Base-by-base conservation (phyloP, 495 filamentous ascomycete species). In the Trichoderma asperelloides region DNA sequence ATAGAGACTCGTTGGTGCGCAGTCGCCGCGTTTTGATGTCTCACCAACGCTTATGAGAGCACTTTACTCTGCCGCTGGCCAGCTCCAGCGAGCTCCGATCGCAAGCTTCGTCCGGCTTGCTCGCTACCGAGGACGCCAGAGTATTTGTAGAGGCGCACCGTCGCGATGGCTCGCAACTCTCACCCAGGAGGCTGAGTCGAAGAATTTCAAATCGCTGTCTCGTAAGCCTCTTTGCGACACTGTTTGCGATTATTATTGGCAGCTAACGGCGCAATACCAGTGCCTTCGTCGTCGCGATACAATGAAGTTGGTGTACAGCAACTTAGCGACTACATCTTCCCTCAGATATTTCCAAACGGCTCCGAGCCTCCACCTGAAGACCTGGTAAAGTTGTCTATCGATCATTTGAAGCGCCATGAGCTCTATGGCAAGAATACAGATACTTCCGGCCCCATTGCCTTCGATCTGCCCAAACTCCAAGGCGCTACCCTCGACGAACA, bases 241-340 rank as follows among this genome's bases (percentile, higher is more conserved):
- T 37, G 23, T 41, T 25, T 57, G 30, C 21, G 23, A 18, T 62
- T 65, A 9, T 16, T 37, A 21, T 23, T 15, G 43, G 33, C 21
- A 16, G 62, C 66, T 66, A 27, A 68, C 39, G 1, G 49, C 27
- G 1, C 40, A 49, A 68, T 40, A 60, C 23, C 74, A 87, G 86
- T 88, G 51, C 79, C 82, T 30, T 82, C 87, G 41, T 71, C 79
- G 40, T 79, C 89, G 43, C 87, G 94, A 65, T 92, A 87, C 79
- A 98, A 97, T 74, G 89, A 95, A 66, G 91, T 99, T 70, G 91
- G 91, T 28, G 91, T 99, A 28, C 96, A 99, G 78, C 93, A 97
- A 71, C 74, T 99, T 51, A 95, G 91, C 80, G 81, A 82, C 66
- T 83, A 89, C 82, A 84, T 99, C 41, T 88, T 92, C 76, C 71